Base-by-base conservation (phyloP, 2,329 filamentous ascomycete genomes). In the Dactylellina parvicollis region DNA sequence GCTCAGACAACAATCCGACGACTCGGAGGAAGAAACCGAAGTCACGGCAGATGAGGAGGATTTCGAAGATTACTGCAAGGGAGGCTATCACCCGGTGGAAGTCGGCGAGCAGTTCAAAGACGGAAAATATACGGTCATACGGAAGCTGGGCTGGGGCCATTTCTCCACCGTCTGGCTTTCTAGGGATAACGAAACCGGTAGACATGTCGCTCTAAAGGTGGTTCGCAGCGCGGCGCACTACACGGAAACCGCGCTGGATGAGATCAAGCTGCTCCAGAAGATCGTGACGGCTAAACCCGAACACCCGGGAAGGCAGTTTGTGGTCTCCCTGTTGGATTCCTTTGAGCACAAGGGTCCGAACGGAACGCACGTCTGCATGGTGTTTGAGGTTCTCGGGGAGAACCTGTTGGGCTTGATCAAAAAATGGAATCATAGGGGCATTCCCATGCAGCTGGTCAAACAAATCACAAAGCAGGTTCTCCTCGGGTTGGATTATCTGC, bases 401-500 rank as follows among this genome's bases (percentile, higher is more conserved):
- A 82, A 98, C 75, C 83, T 98, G 59, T 94, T 95, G 24, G 83
- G 60, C 38, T 61, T 66, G 47, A 66, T 73, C 54, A 66, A 66
- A 24, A 99, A 80, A 97, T 99, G 85, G 98, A 98, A 87, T 89
- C 92, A 78, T 98, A 94, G 93, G 88, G 95, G 73, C 52, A 98
- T 99, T 69, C 95, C 95, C 44, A 96, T 96, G 89, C 87, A 92
- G 14, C 86, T 99, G 12, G 95, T 98, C 80, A 97, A 97, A 85
- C 95, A 98, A 81, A 99, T 99, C 82, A 96, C 95, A 28, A 98
- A 98, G 82, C 95, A 99, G 83, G 95, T 98, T 8, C 85, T 99
- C 50, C 87, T 99, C 26, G 95, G 95, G 40, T 85, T 99, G 75
- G 95, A 99, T 81, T 98, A 98, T 80, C 86, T 99, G 38, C 95